Evolutionary conservation across 2,329 filamentous ascomycete genomes (phyloP).

Genomic region (Diaporthe sp.): DNA sequence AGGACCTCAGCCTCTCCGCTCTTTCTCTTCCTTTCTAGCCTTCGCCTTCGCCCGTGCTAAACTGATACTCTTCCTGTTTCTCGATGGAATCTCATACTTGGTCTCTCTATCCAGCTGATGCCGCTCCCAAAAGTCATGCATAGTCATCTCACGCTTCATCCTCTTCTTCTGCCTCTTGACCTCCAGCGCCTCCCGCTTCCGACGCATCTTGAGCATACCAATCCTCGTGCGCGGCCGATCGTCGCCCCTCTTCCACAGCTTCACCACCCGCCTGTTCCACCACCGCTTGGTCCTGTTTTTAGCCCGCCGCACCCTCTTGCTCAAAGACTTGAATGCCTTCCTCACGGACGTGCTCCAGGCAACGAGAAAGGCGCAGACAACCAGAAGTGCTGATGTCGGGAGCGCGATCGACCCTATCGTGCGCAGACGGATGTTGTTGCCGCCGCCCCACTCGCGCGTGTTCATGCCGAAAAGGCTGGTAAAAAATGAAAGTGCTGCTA

Average conservation of each 20-base stretch:
- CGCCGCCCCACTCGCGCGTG: constrained; percentile 35
- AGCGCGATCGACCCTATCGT: constrained; percentile 33
- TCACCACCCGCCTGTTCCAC: background rate
- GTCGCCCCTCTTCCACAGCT: background rate
- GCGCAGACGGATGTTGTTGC: background rate
- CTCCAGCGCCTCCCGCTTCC: background rate
- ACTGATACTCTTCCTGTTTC: constrained; percentile 25
- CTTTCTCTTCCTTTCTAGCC: constrained; percentile 4
- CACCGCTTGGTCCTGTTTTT: background rate
- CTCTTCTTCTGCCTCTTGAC: constrained; percentile 22
- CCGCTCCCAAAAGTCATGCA: constrained; percentile 35
- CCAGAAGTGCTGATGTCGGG: constrained; percentile 14
- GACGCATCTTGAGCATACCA: background rate
- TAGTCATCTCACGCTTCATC: constrained; percentile 28
- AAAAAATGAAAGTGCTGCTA: constrained; percentile 43
- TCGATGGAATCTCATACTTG: constrained; percentile 26
- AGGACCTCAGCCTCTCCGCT: background rate
- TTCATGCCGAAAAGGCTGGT: constrained; percentile 43
- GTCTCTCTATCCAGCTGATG: constrained; percentile 26
- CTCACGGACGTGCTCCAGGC: constrained; percentile 29
- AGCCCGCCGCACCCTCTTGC: background rate
- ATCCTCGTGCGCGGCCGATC: background rate
- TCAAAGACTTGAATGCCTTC: constrained; percentile 2
- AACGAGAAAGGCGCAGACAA: background rate
- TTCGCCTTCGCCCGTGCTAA: constrained; percentile 14